phyloP scores from a whole-genome alignment of 768 basidiomycete species.

The Jaapia argillacea region DNA sequence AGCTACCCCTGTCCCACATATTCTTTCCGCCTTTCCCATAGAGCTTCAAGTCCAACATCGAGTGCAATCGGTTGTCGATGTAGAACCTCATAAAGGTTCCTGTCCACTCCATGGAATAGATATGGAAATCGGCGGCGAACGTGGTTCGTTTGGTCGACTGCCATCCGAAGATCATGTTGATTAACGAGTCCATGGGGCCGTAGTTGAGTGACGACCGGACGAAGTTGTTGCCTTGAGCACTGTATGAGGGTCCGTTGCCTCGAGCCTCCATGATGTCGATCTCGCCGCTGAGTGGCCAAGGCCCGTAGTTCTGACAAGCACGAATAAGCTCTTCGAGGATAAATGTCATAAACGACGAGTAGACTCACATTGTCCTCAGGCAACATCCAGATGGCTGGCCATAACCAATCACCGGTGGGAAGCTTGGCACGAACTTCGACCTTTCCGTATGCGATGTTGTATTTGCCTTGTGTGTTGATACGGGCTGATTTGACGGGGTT shows the following conservation, averaged over 20 bases:
- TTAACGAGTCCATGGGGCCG: constrained; percentile 39
- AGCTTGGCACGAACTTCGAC: constrained; percentile 31
- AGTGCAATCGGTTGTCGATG: constrained; percentile 40
- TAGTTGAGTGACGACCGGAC: constrained; percentile 57
- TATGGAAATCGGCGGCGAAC: constrained; percentile 40
- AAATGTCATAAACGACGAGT: too few relatives aligned
- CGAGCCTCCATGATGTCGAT: constrained; percentile 51
- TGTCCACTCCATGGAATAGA: constrained; percentile 53
- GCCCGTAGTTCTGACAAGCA: too few relatives aligned
- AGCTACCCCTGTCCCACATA: constrained; percentile 43
- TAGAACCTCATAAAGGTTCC: constrained; percentile 43
- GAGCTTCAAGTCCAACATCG: constrained; percentile 40
- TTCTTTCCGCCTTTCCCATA: constrained; percentile 33
- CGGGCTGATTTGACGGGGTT: constrained; percentile 47
- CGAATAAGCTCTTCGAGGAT: too few relatives aligned
- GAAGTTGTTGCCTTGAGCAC: constrained; percentile 33
- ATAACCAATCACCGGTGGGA: constrained; percentile 25
- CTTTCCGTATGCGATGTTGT: constrained; percentile 43
- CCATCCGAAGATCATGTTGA: constrained; percentile 34
- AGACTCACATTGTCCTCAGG: constrained; percentile 31
- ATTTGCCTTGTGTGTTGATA: constrained; percentile 37
- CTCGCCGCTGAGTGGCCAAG: constrained; percentile 46
- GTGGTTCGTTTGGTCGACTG: constrained; percentile 31
- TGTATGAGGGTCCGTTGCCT: constrained; percentile 34
- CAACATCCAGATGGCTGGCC: constrained; percentile 37